A percentile compares a stretch with the other conserved stretches of the same genome.
Evolutionary conservation across 371 early-diverging fungal species (phyloP).

Genomic region (Syncephalastrum sp.): DNA sequence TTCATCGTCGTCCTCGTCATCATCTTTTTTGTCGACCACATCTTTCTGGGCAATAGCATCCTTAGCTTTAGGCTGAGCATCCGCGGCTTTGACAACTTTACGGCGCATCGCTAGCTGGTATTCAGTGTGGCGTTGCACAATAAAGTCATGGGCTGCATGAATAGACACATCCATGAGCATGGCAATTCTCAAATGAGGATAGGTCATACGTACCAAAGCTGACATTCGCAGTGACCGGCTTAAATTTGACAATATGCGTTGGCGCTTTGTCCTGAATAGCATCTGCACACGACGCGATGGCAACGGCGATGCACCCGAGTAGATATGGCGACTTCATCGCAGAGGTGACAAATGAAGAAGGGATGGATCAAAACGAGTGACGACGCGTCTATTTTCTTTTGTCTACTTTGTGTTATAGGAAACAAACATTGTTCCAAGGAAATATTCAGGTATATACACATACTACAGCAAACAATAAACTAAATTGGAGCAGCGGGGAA

Average conservation of each 20-base stretch:
- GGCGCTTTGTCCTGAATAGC: conserved; percentile 1
- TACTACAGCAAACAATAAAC: no score
- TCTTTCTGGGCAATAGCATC: not conserved
- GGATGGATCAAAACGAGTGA: no score
- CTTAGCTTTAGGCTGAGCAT: no score
- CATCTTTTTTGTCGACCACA: not conserved
- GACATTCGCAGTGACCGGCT: conserved; percentile 1
- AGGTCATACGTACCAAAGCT: conserved; percentile 7
- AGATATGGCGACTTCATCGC: no score
- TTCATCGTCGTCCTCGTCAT: conserved; percentile 6
- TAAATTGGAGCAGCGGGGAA: no score
- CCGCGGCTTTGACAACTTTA: no score
- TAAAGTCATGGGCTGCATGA: conserved; percentile 8
- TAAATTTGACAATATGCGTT: conserved; percentile 24
- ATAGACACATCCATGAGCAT: not conserved
- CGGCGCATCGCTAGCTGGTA: conserved; percentile 1
- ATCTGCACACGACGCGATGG: not conserved
- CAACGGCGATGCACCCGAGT: not conserved
- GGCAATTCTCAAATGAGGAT: not conserved
- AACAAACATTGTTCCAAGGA: no score
- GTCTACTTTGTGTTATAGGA: no score
- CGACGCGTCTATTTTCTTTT: no score
- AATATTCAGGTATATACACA: no score
- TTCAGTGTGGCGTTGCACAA: conserved; percentile 6
- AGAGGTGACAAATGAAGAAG: no score